phyloP scores from a whole-genome alignment of 1,139 yeast species.

The Pneumocystis jirovecii region DNA sequence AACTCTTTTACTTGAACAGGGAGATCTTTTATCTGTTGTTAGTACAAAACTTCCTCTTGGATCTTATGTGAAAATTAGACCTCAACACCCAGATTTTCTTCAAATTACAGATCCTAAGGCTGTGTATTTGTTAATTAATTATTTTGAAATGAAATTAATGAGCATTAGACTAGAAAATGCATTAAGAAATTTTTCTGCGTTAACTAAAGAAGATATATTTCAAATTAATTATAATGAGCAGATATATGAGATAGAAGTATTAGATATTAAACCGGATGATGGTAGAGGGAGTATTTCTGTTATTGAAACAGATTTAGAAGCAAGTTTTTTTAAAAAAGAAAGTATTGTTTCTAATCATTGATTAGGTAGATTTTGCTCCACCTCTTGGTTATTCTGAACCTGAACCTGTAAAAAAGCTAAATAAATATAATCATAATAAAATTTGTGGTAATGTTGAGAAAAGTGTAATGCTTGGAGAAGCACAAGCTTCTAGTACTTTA shows the following conservation, averaged over 20 bases:
- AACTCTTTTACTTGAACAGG: constrained; percentile 58
- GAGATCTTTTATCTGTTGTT: constrained; percentile 55
- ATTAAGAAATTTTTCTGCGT: constrained; percentile 72
- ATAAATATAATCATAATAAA: constrained; percentile 24
- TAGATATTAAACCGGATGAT: constrained; percentile 76
- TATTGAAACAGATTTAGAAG: constrained; percentile 71
- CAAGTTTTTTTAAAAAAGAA: not conserved
- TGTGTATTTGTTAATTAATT: constrained; percentile 28
- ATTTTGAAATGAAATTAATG: not conserved
- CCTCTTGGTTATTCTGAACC: constrained; percentile 98
- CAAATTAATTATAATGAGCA: constrained; percentile 75
- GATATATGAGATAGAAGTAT: constrained; percentile 62
- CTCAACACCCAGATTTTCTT: constrained; percentile 82
- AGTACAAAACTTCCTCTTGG: constrained; percentile 77
- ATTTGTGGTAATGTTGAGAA: constrained; percentile 28
- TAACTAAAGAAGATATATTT: constrained; percentile 72
- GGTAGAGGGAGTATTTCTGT: constrained; percentile 53
- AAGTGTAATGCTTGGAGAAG: constrained; percentile 4
- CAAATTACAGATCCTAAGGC: constrained; percentile 95
- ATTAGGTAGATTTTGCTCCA: constrained; percentile 91
- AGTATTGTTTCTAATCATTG: not conserved
- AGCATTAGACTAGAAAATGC: constrained; percentile 53
- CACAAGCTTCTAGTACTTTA: constrained; percentile 15
- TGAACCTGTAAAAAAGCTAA: constrained; percentile 12
- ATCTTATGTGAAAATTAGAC: constrained; percentile 79